phyloP scores from a whole-genome alignment of 1,139 yeast genomes.

The Suhomyces guaymorum region DNA sequence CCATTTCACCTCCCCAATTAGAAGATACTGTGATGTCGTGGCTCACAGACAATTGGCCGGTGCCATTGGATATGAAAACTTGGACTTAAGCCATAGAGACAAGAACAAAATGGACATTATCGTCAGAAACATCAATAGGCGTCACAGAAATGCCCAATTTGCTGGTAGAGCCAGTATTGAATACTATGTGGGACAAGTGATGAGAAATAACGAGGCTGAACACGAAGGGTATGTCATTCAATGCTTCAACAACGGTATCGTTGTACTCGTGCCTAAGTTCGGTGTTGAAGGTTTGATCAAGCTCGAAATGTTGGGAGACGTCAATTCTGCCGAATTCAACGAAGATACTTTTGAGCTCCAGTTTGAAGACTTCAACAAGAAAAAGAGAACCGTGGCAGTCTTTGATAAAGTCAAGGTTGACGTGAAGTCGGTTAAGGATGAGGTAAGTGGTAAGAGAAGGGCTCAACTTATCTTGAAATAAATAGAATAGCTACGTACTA shows the following conservation, averaged over 20 bases:
- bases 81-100: slow-evolving; percentile 82
- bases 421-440: slow-evolving; percentile 81
- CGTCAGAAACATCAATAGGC: slow-evolving; percentile 84
- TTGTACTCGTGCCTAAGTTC: slow-evolving; percentile 92
- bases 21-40: slow-evolving; percentile 96
- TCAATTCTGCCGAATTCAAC: slow-evolving; percentile 62
- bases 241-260: slow-evolving; percentile 93
- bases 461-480: slow-evolving; percentile 69
- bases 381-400: slow-evolving; percentile 57
- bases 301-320: slow-evolving; percentile 71
- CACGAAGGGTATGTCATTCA: slow-evolving; percentile 93
- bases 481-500: no score
- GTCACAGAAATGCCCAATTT: slow-evolving; percentile 97
- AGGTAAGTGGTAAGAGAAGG: slow-evolving; percentile 87
- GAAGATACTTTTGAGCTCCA: slow-evolving; percentile 76
- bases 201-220: slow-evolving; percentile 70
- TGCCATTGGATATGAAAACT: slow-evolving; percentile 88
- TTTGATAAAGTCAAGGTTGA: slow-evolving; percentile 85
- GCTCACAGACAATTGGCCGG: slow-evolving; percentile 98
- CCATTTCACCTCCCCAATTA: slow-evolving; percentile 97
- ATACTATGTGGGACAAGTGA: slow-evolving; percentile 96
- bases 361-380: slow-evolving; percentile 50
- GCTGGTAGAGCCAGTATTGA: slow-evolving; percentile 98
- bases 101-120: slow-evolving; percentile 87
- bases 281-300: slow-evolving; percentile 95